A percentile compares a stretch with the other conserved stretches of the same genome.
Evolutionary conservation across 371 early-diverging fungal genomes (phyloP).

Genomic region (Rhizomucor pusillus): DNA sequence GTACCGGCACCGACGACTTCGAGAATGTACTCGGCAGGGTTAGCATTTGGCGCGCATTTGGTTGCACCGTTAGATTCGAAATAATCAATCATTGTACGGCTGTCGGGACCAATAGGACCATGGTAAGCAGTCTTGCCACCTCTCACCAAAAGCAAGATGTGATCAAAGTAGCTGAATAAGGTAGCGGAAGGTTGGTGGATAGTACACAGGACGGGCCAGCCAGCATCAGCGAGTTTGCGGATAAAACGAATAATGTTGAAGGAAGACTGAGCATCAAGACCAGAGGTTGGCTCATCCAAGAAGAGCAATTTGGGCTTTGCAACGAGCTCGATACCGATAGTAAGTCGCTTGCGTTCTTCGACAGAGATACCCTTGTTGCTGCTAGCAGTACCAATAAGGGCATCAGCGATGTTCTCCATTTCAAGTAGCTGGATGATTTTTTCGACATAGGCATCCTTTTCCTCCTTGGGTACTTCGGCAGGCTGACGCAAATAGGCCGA

Average conservation of each 20-base stretch:
- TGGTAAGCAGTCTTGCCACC: conserved; percentile 81
- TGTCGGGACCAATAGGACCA: conserved; percentile 68
- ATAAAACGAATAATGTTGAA: conserved; percentile 75
- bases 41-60: conserved; percentile 55
- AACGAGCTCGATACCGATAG: conserved; percentile 73
- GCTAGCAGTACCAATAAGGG: conserved; percentile 59
- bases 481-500: conserved; percentile 73
- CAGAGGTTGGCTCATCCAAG: conserved; percentile 88
- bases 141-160: conserved; percentile 73
- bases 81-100: conserved; percentile 53
- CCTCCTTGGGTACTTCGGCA: conserved; percentile 53
- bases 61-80: conserved; percentile 67
- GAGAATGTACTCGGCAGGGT: conserved; percentile 74
- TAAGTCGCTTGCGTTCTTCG: conserved; percentile 66
- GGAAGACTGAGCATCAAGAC: conserved; percentile 67
- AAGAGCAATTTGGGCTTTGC: conserved; percentile 76
- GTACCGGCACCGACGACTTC: conserved; percentile 65
- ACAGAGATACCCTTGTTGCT: conserved; percentile 62
- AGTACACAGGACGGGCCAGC: conserved; percentile 74
- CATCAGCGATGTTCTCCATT: conserved; percentile 62
- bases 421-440: conserved; percentile 66
- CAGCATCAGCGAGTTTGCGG: conserved; percentile 67
- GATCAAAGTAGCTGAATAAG: conserved; percentile 82
- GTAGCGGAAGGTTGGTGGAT: conserved; percentile 86
- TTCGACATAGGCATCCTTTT: conserved; percentile 69